Evolutionary conservation across 2,329 filamentous ascomycete genomes (phyloP), one percentile per base, ranked within the genome.

Genomic region (Exophiala spinifera): DNA sequence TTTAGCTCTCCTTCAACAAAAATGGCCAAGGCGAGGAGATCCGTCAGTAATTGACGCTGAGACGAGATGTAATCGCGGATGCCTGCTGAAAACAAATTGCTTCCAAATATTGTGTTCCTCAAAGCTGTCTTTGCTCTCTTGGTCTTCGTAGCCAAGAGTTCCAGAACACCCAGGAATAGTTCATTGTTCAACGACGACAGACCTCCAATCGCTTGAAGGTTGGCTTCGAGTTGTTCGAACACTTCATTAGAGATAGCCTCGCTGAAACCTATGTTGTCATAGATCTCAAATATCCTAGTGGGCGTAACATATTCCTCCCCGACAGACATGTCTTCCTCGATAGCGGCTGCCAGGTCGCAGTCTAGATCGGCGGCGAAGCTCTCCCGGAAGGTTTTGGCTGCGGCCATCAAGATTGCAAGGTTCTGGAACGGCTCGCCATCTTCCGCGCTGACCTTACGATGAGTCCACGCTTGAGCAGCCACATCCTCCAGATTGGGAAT

Each of bases 1-100:
- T 91, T 87, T 49, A 89, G 81, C 66, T 94, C 89, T 36, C 85
- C 86, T 68, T 94, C 87, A 79, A 97, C 87, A 69, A 96, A 91
- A 8, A 94, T 80, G 14, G 95, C 78, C 5, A 99, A 79, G 2
- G 94, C 79, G 2, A 97, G 75, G 54, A 97, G 82, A 65, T 92
- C 90, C 59, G 95, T 84, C 47, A 95, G 83, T 7, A 94, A 77
- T 56, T 83, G 83, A 72, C 85, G 85, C 56, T 88, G 86, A 28
- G 89, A 72, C 47, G 87, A 79, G 5, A 94, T 80, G 11, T 82
- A 86, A 66, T 97, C 91, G 65, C 92, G 87, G 0, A 88, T 84
- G 5, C 89, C 86, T 57, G 85, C 85, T 10, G 95, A 81, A 13
- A 91, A 76, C n/a, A 61, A 45, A 17, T 51, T 36, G 37, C 44